Base-by-base conservation (phyloP, 192 early-diverging fungal genomes). In the Entophlyctis helioformis region DNA sequence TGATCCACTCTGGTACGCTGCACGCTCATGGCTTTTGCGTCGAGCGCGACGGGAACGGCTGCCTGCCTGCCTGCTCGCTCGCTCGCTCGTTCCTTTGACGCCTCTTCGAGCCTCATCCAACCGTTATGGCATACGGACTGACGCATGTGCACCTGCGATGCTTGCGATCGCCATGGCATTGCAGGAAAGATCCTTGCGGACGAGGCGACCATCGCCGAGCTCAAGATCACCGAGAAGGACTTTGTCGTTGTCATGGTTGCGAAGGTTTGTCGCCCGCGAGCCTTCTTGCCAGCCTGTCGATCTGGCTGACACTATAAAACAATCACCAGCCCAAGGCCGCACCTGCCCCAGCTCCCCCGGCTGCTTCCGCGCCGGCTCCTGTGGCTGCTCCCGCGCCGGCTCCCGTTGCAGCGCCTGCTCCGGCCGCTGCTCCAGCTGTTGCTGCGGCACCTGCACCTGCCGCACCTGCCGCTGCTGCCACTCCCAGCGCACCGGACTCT, bases 231-330 rank as follows among this genome's bases (percentile, higher is more conserved):
- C 18, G 93, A 97, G 54, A 91, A 84, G 60, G 87, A 91, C 47
- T 97, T 97, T 60, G 64, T 97, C 57, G 93, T 97, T 33, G 72
- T 91, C 7, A 97, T 97, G 93, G 79, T 86, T 9, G 75, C 80
- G 53, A 95, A 95, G 80, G 83, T 85, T 71, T 1, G 27, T 43
- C 15, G 21, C 11, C 20, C 19, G 19, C 31, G 28, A 32, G 42
- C 18, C 11, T 22, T 23, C 11, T 15, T 21, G 8, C 11, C 1
- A 3, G 2, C 18, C 18, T 36, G 44, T 1, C n/a, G n/a, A n/a
- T n/a, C n/a, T n/a, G n/a, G n/a, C n/a, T n/a, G n/a, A n/a, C n/a
- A n/a, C n/a, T n/a, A n/a, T n/a, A n/a, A n/a, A n/a, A n/a, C n/a
- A n/a, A 44, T 36, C 23, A 33, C 11, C 3, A 19, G 56, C 4